Conservation (phyloP, 2,329 filamentous ascomycete species). For the Calycina herbarum region DNA sequence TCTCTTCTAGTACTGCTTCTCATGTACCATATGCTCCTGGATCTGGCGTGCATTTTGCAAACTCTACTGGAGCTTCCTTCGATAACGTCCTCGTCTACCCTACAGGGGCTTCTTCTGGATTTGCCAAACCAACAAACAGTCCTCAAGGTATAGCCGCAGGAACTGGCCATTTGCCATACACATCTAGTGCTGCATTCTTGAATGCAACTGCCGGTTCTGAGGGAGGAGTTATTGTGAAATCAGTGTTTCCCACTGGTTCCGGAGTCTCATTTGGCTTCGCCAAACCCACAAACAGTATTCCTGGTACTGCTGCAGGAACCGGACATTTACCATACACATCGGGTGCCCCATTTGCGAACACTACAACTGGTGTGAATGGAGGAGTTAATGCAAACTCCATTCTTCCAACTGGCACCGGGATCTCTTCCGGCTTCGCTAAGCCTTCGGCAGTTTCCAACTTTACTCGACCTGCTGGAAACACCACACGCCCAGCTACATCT, state of each 20-base stretch:
- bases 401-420: not conserved
- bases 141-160: not conserved
- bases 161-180: not conserved
- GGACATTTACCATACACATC: not conserved
- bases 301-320: not conserved
- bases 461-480: not conserved
- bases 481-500: not conserved
- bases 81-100: not conserved
- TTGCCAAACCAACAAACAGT: not conserved
- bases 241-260: not conserved
- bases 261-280: not conserved
- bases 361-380: not conserved
- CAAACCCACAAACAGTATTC: not conserved
- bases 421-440: not conserved
- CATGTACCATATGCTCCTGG: constrained; percentile 1
- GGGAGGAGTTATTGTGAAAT: not conserved
- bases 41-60: not conserved
- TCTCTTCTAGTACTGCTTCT: not conserved
- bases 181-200: not conserved
- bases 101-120: not conserved
- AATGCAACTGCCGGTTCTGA: not conserved
- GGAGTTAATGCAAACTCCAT: not conserved
- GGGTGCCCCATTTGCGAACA: not conserved
- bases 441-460: not conserved
- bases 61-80: not conserved